Conservation (phyloP, 78 protist species). For the Cavenderia fasciculata region DNA sequence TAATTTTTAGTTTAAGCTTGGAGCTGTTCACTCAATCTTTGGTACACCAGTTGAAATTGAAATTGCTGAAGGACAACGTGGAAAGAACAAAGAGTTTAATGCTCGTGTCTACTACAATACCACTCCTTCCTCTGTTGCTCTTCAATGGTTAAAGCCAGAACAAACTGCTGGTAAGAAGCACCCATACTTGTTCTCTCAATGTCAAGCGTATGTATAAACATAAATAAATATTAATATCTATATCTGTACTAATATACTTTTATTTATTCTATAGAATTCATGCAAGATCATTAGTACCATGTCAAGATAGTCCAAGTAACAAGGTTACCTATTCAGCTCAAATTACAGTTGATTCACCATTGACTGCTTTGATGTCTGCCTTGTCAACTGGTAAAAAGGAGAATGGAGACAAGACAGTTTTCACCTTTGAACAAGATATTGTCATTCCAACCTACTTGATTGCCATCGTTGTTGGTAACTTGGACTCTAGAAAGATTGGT, state of each 20-base stretch:
- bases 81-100: constrained; percentile 47
- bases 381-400: constrained; percentile 48
- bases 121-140: constrained; percentile 60
- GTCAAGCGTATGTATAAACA: constrained; percentile 73
- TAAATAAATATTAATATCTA: background rate
- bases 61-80: constrained; percentile 30
- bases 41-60: constrained; percentile 54
- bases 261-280: constrained; percentile 75
- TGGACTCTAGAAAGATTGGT: constrained; percentile 79
- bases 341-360: constrained; percentile 68
- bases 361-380: constrained; percentile 90
- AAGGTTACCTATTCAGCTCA: constrained; percentile 85
- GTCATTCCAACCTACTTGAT: constrained; percentile 86
- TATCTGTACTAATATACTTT: constrained; percentile 4
- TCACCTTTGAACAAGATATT: constrained; percentile 76
- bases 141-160: constrained; percentile 76
- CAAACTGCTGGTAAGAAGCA: constrained; percentile 88
- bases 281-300: constrained; percentile 89
- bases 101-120: constrained; percentile 74
- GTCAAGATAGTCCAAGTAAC: constrained; percentile 88
- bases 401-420: constrained; percentile 13
- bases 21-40: constrained; percentile 35
- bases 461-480: constrained; percentile 86
- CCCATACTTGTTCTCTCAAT: constrained; percentile 84
- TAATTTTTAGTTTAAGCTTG: constrained; percentile 19